phyloP scores from a whole-genome alignment of 495 filamentous ascomycete genomes.

The Penicillium diatomitis region DNA sequence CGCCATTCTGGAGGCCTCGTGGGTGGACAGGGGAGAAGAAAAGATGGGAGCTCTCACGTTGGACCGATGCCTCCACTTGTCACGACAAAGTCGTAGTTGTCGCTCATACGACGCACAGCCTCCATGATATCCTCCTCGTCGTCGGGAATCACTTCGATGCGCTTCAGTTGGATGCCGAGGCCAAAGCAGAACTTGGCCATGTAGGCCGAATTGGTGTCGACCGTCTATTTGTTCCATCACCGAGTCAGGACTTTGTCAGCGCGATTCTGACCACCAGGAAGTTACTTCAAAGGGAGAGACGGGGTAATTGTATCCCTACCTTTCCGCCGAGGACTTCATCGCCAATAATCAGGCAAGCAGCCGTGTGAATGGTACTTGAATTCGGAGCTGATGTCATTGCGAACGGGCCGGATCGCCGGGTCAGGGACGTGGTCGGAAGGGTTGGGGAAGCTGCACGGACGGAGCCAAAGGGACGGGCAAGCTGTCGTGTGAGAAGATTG shows the following conservation, averaged over 20 bases:
- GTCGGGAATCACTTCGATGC: slow-evolving; percentile 87
- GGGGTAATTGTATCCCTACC: slow-evolving; percentile 33
- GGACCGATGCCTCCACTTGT: slow-evolving; percentile 94
- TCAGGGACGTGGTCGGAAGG: slow-evolving; percentile 28
- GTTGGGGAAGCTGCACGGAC: slow-evolving; percentile 18
- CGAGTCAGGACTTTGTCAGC: not conserved
- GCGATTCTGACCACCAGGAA: not conserved
- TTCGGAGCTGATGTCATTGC: slow-evolving; percentile 49
- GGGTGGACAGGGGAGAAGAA: not conserved
- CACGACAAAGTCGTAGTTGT: slow-evolving; percentile 84
- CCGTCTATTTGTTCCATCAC: slow-evolving; percentile 36
- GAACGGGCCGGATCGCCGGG: slow-evolving; percentile 14
- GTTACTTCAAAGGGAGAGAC: too few relatives aligned
- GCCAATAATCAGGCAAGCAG: slow-evolving; percentile 90
- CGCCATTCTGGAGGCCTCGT: not conserved
- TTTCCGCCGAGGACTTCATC: slow-evolving; percentile 97
- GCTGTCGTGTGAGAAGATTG: slow-evolving; percentile 62
- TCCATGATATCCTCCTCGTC: slow-evolving; percentile 87
- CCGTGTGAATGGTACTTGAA: slow-evolving; percentile 68
- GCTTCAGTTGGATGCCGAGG: slow-evolving; percentile 79
- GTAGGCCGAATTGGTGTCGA: slow-evolving; percentile 87
- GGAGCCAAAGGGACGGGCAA: slow-evolving; percentile 53
- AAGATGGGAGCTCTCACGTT: slow-evolving; percentile 48
- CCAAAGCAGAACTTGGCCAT: slow-evolving; percentile 90
- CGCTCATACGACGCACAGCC: slow-evolving; percentile 74